Evolutionary conservation across 306 rosid genomes (phyloP), one percentile per base, ranked within the genome.

Genomic region (Acacia acuminata): DNA sequence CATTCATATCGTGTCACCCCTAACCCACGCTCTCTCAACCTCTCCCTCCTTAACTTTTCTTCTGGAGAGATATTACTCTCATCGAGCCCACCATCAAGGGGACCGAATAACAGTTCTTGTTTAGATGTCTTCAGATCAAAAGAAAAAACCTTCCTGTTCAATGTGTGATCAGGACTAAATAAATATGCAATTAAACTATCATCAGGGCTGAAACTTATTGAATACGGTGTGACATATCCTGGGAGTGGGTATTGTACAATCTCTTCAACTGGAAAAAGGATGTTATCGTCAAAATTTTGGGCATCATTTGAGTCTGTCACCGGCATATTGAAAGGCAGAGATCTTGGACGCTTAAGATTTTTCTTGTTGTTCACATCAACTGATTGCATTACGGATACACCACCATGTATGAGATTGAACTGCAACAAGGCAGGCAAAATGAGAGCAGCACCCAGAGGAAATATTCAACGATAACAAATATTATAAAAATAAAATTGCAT

Each of bases 1-100:
- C 99, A 96, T 84, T 96, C 99, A 68, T 94, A 96, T 60, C 97
- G 89, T 0, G 99, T 96, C 63, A 96, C 99, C 79, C 98, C 99
- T 86, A 94, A 86, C 70, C 99, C 98, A 0, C 98, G 94, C 85
- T 94, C 99, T 85, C 98, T 90, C 90, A 86, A 86, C 85, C 99
- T 94, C 90, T 96, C 99, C 88, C 99, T 90, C 94, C 99, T 90
- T 88, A 94, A 81, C 85, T 92, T 94, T 85, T 96, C 99, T 81
- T 96, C 98, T 0, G 93, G 88, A 51, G 99, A 89, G 79, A 94
- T 91, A 83, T 94, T 94, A 71, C 93, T 89, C 84, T 96, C 98
- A 51, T 92, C 98, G 20, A 92, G 91, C 78, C 98, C 99, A 14
- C 99, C 99, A 72, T 92, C 97, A 2, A 88, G 97, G 72, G 99